Base-by-base conservation (phyloP, 805 yeast species). In the Starmerella asiatica region DNA sequence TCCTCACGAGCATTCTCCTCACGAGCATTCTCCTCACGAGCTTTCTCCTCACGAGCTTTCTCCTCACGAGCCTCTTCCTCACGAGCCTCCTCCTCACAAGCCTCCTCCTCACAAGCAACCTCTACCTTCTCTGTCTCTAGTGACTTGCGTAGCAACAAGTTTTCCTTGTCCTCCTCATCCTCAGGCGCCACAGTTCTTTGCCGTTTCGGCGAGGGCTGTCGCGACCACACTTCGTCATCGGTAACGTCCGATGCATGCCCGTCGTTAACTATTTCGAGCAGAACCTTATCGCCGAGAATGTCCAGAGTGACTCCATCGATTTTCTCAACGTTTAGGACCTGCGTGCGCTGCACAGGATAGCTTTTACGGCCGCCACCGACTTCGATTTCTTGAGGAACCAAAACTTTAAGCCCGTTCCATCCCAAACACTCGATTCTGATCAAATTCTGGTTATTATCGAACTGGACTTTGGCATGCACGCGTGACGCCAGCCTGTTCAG, bases 381-480 rank as follows among this genome's bases (percentile, higher is more conserved):
- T 20, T 21, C 40, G 37, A 20, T 26, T n/a, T 35, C 48, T 39
- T 40, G 56, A 0, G 94, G 91, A 30, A 83, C 69, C 4, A 70
- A 65, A 16, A 85, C 70, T 8, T 71, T 68, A 37, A 81, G 61
- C 9, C 96, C 95, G 57, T 88, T 88, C 60, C 75, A 71, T 3
- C 97, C 96, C 39, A 74, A 57, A 58, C 96, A 88, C 33, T 70
- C 70, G 37, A 88, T 56, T 14, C 60, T 63, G 33, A 83, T 56
- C 34, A 64, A 50, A 26, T 69, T 61, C 9, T 45, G 39, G 3
- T 44, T 54, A 1, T 62, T 50, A 21, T 63, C 54, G 54, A 70
- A 75, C 20, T 67, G 61, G 2, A 79, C 53, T 14, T 62, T 58
- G 37, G 77, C 66, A 57, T 82, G 94, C 9, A 67, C 65, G 37